Conservation (phyloP, 1,284 basidiomycete genomes). For the Malassezia furfur region DNA sequence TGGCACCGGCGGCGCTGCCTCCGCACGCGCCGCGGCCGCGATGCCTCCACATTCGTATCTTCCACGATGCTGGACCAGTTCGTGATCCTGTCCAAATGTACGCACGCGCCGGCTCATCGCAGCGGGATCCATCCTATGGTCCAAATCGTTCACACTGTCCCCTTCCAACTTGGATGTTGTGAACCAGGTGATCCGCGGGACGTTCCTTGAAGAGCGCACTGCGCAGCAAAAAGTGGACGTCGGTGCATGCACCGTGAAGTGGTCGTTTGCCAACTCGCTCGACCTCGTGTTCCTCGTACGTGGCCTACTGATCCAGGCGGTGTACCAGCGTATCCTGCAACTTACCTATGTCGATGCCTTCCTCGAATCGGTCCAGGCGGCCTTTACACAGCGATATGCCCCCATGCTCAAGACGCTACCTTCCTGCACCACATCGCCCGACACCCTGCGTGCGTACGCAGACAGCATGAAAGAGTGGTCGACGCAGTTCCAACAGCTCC, state of each 20-base stretch:
- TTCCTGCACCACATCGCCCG: neutral
- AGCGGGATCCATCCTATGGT: conserved; percentile 43
- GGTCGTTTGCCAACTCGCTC: conserved; percentile 42
- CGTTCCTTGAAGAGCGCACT: conserved; percentile 41
- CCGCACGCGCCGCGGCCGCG: neutral
- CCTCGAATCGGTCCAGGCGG: conserved; percentile 27
- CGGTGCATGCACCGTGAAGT: conserved; percentile 40
- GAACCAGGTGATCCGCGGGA: conserved; percentile 35
- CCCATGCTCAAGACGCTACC: conserved; percentile 27
- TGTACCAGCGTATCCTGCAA: conserved; percentile 91
- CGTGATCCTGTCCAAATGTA: conserved; percentile 14
- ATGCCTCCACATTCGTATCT: neutral
- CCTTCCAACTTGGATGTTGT: conserved; percentile 23
- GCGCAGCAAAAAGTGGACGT: conserved; percentile 34
- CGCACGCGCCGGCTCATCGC: neutral
- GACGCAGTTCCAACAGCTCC: conserved; percentile 64
- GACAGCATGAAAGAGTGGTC: conserved; percentile 73
- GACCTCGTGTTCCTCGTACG: conserved; percentile 39
- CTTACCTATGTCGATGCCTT: conserved; percentile 87
- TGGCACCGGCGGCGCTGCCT: no score
- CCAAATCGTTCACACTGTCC: conserved; percentile 32
- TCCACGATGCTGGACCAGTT: conserved; percentile 13
- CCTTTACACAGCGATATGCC: conserved; percentile 34
- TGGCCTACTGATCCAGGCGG: conserved; percentile 52
- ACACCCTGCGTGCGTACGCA: conserved; percentile 54